Conservation (phyloP, 495 filamentous ascomycete genomes). For the Letharia columbiana region DNA sequence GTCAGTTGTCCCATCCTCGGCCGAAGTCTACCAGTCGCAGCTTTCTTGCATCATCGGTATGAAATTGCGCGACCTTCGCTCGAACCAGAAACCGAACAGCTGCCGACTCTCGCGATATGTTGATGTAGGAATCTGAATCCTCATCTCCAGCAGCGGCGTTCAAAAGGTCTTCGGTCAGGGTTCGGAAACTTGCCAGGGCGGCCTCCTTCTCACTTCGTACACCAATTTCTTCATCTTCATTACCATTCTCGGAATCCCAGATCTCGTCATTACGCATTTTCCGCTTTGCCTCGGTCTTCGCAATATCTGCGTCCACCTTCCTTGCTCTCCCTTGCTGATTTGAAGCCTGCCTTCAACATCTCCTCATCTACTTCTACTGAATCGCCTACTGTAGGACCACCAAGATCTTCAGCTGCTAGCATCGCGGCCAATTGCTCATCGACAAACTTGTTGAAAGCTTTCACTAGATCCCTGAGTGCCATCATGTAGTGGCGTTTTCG, state of each 20-base stretch:
- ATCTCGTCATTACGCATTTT: slow-evolving; percentile 71
- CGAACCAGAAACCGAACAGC: slow-evolving; percentile 74
- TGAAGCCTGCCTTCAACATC: slow-evolving; percentile 61
- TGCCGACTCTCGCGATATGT: slow-evolving; percentile 66
- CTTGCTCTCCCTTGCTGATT: slow-evolving; percentile 60
- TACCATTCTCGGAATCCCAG: slow-evolving; percentile 42
- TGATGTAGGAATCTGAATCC: slow-evolving; percentile 51
- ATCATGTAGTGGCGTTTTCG: slow-evolving; percentile 47
- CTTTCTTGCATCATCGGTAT: slow-evolving; percentile 69
- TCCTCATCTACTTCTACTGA: slow-evolving; percentile 53
- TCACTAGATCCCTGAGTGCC: slow-evolving; percentile 49
- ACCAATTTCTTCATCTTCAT: slow-evolving; percentile 27
- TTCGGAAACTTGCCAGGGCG: slow-evolving; percentile 57
- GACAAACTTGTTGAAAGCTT: slow-evolving; percentile 62
- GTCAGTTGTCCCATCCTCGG: slow-evolving; percentile 58
- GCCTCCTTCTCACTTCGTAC: slow-evolving; percentile 51
- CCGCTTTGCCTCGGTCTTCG: slow-evolving; percentile 37
- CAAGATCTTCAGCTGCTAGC: slow-evolving; percentile 79
- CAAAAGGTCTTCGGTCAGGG: slow-evolving; percentile 54
- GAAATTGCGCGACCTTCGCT: slow-evolving; percentile 77
- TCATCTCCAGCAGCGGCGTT: slow-evolving; percentile 48
- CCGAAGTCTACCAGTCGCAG: slow-evolving; percentile 80
- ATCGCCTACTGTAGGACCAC: slow-evolving; percentile 77
- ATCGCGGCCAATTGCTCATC: slow-evolving; percentile 63
- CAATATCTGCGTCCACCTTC: slow-evolving; percentile 42